phyloP scores from a whole-genome alignment of 192 early-diverging fungal species.

The Phlyctochytrium bullatum region DNA sequence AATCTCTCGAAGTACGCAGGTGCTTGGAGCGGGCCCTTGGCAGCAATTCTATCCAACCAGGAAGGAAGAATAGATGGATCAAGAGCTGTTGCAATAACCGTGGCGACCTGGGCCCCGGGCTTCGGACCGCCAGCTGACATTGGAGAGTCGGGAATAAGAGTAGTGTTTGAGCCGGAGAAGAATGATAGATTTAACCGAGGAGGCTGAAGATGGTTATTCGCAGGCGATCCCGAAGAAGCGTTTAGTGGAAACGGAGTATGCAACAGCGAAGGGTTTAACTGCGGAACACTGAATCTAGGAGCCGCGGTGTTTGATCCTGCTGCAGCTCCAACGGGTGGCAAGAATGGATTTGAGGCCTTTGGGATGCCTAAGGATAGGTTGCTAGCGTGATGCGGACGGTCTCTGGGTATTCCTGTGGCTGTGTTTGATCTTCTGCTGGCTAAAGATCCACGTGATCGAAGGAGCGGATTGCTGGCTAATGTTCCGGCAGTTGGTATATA shows the following conservation, averaged over 20 bases:
- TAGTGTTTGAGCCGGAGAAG: neutral
- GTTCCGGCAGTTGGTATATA: neutral
- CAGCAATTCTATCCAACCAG: slow-evolving; percentile 10
- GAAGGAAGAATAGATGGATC: slow-evolving; percentile 10
- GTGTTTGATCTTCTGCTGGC: neutral
- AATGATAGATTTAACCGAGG: slow-evolving; percentile 5
- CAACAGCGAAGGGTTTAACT: neutral
- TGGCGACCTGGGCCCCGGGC: slow-evolving; percentile 10
- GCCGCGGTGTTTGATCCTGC: neutral
- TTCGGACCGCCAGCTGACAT: slow-evolving; percentile 7
- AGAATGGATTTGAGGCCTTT: no score
- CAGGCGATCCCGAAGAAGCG: neutral
- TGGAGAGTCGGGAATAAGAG: neutral
- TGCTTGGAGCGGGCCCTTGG: neutral
- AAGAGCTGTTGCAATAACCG: slow-evolving; percentile 2
- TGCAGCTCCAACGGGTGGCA: no score
- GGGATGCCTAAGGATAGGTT: neutral
- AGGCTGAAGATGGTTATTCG: slow-evolving; percentile 2
- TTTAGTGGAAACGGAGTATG: neutral
- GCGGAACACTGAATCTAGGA: neutral
- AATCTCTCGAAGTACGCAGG: slow-evolving; percentile 5
- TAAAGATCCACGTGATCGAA: neutral
- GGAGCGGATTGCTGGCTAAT: neutral
- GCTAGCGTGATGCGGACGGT: neutral
- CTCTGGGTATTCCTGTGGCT: neutral